A percentile compares a stretch with the other conserved stretches of the same genome.
phyloP scores from a whole-genome alignment of 176 grass and related monocot species.

The Lolium multiflorum region DNA sequence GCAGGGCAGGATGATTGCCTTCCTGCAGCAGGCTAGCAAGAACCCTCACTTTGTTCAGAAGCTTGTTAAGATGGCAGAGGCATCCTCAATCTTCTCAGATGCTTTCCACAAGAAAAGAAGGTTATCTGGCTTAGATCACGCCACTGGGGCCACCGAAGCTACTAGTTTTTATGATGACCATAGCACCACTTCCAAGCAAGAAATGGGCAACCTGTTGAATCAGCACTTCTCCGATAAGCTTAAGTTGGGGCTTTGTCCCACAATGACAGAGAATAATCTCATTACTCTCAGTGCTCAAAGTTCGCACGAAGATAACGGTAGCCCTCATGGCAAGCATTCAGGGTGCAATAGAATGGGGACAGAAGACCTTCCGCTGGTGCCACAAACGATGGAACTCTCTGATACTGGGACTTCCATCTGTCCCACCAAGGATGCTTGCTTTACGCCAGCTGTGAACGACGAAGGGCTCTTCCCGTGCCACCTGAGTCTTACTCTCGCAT shows the following conservation, averaged over 20 bases:
- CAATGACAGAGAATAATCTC: constrained; percentile 53
- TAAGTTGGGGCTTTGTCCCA: constrained; percentile 72
- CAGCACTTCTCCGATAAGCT: constrained; percentile 85
- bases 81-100: constrained; percentile 48
- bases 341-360: constrained; percentile 32
- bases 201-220: constrained; percentile 59
- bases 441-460: constrained; percentile 45
- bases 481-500: constrained; percentile 83
- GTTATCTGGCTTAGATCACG: constrained; percentile 61
- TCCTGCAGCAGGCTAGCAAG: constrained; percentile 69
- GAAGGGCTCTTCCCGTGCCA: constrained; percentile 63
- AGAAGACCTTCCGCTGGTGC: constrained; percentile 50
- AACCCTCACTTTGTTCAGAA: constrained; percentile 80
- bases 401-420: constrained; percentile 71
- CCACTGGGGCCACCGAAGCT: constrained; percentile 51
- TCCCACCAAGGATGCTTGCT: constrained; percentile 54
- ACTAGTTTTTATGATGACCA: constrained; percentile 77
- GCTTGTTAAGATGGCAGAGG: constrained; percentile 88
- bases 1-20: constrained; percentile 81
- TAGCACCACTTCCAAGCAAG: constrained; percentile 71
- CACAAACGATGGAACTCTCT: constrained; percentile 52
- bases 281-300: constrained; percentile 57
- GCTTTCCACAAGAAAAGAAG: constrained; percentile 79
- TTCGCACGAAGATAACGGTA: constrained; percentile 66
- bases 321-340: constrained; percentile 56